Conservation (phyloP, 2,329 filamentous ascomycete species). For the Dothidotthia symphoricarpi region DNA sequence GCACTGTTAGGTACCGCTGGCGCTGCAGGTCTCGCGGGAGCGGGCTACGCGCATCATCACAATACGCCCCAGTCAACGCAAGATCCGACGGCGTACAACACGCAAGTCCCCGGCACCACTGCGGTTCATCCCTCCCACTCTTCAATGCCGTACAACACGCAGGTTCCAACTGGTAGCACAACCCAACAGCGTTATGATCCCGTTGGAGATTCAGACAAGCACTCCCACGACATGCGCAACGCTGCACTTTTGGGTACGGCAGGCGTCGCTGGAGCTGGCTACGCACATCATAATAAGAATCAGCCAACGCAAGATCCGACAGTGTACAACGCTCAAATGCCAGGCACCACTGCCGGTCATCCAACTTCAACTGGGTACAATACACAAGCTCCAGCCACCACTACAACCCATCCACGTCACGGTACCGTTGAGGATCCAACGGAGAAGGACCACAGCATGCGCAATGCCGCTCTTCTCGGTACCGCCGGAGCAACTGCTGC, state of each 20-base stretch:
- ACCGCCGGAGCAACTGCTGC: constrained; percentile 24
- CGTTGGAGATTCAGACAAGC: background rate
- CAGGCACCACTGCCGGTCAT: constrained; percentile 1
- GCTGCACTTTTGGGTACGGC: constrained; percentile 1
- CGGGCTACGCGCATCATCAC: too few relatives aligned
- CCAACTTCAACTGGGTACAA: too few relatives aligned
- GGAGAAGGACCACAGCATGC: constrained; percentile 24
- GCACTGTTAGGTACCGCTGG: constrained; percentile 21
- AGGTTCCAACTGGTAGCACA: constrained; percentile 3
- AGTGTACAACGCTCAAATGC: constrained; percentile 1
- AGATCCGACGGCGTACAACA: too few relatives aligned
- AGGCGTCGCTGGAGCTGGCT: background rate
- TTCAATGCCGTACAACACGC: background rate
- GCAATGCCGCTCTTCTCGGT: constrained; percentile 25
- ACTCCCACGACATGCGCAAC: constrained; percentile 5
- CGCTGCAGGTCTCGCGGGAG: constrained; percentile 12
- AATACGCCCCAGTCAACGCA: too few relatives aligned
- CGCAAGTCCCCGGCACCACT: too few relatives aligned
- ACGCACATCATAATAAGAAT: constrained; percentile 15
- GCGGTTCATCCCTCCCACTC: background rate
- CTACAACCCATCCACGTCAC: constrained; percentile 12
- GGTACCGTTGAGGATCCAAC: constrained; percentile 18
- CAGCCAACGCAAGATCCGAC: constrained; percentile 24
- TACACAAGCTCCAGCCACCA: background rate
- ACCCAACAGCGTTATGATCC: constrained; percentile 24